These are phyloP conservation scores for Gossypium australe DNA, from an alignment of 345 rosid species.

Conservation along the genomic window DNA sequence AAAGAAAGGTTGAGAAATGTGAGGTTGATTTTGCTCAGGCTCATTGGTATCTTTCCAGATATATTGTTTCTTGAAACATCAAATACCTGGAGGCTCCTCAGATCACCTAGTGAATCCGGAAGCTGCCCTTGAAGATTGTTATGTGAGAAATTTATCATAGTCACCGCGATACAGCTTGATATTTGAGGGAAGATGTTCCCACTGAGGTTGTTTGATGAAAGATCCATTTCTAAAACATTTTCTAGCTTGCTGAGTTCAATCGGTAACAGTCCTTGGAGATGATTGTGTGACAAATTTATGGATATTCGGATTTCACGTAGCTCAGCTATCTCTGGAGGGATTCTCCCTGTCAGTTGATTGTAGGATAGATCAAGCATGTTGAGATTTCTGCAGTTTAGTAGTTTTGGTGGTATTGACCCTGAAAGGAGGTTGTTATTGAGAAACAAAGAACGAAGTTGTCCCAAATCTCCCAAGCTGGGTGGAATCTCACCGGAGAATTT, in stretches of 20 bases:
- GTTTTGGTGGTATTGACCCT: constrained; percentile 35
- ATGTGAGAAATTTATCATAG: constrained; percentile 25
- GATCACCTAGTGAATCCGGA: constrained; percentile 17
- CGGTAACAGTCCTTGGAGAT: constrained; percentile 45
- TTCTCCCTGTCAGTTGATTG: constrained; percentile 39
- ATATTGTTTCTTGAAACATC: constrained; percentile 43
- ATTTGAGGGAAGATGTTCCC: constrained; percentile 40
- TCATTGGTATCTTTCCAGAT: constrained; percentile 37
- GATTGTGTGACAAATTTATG: constrained; percentile 42
- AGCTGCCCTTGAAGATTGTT: constrained; percentile 25
- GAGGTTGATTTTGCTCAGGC: constrained; percentile 35
- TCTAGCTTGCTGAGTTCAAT: constrained; percentile 45
- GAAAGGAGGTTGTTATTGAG: constrained; percentile 53
- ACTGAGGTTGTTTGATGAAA: constrained; percentile 38
- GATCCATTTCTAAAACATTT: constrained; percentile 44
- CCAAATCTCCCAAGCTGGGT: constrained; percentile 28
- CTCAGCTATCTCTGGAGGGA: constrained; percentile 36
- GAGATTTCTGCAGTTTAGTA: constrained; percentile 34
- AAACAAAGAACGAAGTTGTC: constrained; percentile 20
- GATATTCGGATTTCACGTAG: constrained; percentile 33
- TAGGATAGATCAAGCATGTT: constrained; percentile 40
- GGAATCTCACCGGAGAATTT: constrained; percentile 43
- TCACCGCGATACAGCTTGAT: neutral
- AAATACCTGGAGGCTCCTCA: constrained; percentile 37
- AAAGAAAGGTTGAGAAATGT: constrained; percentile 38